A percentile compares a stretch with the other conserved stretches of the same genome.
These are phyloP conservation scores for Pseudocercospora cruenta DNA, from an alignment of 2,329 filamentous ascomycete genomes.

Conservation along the genomic window DNA sequence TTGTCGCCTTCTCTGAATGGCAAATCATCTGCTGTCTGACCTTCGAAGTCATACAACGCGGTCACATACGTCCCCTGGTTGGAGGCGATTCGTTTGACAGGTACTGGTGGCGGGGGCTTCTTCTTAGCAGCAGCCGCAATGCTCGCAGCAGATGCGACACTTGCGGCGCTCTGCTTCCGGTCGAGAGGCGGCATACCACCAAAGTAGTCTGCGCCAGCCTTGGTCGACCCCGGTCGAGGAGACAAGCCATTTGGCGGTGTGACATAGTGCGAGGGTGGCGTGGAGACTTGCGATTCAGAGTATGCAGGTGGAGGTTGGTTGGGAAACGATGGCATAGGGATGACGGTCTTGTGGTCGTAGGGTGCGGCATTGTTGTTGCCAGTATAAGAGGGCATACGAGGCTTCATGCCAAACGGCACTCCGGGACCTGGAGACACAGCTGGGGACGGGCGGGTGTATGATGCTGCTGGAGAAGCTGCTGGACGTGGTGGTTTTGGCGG, in stretches of 20 bases:
- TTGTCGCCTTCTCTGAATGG: constrained; percentile 75
- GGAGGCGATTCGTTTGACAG: constrained; percentile 59
- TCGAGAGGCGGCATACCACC: constrained; percentile 23
- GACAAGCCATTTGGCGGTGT: constrained; percentile 32
- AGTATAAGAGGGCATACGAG: constrained; percentile 28
- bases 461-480: constrained; percentile 20
- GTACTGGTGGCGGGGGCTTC: constrained; percentile 74
- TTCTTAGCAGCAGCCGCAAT: constrained; percentile 60
- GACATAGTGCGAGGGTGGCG: constrained; percentile 42
- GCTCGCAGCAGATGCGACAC: constrained; percentile 37
- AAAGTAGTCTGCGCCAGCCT: constrained; percentile 38
- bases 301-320: constrained; percentile 27
- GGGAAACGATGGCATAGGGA: constrained; percentile 19
- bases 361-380: constrained; percentile 21
- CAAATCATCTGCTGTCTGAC: constrained; percentile 71
- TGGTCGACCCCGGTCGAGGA: constrained; percentile 25
- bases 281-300: constrained; percentile 28
- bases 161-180: constrained; percentile 33
- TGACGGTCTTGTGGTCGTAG: constrained; percentile 29
- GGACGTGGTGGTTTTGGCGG: constrained; percentile 41
- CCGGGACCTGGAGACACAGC: constrained; percentile 21
- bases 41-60: constrained; percentile 75
- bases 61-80: constrained; percentile 52
- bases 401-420: constrained; percentile 31
- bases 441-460: constrained; percentile 18